phyloP scores from a whole-genome alignment of 345 rosid species.

The Gossypium mustelinum region DNA sequence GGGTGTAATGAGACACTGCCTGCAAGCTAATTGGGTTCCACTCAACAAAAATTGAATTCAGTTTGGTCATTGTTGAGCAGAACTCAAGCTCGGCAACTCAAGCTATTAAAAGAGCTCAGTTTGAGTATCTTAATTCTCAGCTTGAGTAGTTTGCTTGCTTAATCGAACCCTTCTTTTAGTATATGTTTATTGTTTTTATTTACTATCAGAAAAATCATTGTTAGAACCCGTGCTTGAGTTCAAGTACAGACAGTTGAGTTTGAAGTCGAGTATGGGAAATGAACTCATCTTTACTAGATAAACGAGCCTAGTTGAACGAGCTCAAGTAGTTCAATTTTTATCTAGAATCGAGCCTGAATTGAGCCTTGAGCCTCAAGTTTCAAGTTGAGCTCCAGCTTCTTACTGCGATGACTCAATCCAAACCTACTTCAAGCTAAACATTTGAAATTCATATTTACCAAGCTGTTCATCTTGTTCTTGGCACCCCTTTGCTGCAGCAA shows the following conservation, averaged over 20 bases:
- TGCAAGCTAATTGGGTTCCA: not conserved
- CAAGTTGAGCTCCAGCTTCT: not conserved
- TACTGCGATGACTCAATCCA: not conserved
- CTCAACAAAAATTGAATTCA: not conserved
- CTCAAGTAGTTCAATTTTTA: not conserved
- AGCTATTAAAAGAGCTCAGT: not conserved
- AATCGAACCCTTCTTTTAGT: not conserved
- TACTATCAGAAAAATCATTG: not conserved
- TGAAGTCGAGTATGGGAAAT: not conserved
- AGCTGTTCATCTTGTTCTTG: conserved; percentile 28
- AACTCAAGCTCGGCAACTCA: not conserved
- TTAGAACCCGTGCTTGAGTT: not conserved
- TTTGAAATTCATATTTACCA: conserved; percentile 23
- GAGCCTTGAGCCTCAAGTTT: not conserved
- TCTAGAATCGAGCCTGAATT: not conserved
- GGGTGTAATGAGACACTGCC: not conserved
- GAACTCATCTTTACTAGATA: not conserved
- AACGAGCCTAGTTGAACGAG: not conserved
- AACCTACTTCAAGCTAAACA: not conserved
- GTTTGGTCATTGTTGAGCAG: not conserved
- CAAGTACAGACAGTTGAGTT: not conserved
- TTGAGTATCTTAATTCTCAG: not conserved
- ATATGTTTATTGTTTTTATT: not conserved
- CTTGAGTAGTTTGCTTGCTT: not conserved
- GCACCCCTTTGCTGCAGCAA: conserved; percentile 19